Base-by-base conservation (phyloP, 106 monocot genomes). In the Posidonia australis region DNA sequence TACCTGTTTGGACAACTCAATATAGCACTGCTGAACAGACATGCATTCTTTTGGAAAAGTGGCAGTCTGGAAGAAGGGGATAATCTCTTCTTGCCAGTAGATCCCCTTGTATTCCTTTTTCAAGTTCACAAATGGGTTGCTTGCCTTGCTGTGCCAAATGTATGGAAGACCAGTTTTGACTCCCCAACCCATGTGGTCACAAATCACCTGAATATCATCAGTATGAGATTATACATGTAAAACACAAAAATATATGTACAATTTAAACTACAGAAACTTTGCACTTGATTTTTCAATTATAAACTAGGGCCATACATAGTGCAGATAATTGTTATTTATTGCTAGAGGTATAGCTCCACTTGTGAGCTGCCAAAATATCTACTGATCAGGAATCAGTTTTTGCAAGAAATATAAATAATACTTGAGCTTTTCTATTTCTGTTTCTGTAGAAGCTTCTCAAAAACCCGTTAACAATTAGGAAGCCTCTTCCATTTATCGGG, bases 61-160 rank as follows among this genome's bases (percentile, higher is more conserved):
- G 25, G 27, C 29, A n/a, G 65, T 29, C 13, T 65, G 51, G 65
- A 65, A 65, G 65, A 65, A 65, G 5, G 51, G 49, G 29, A 51
- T 49, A 21, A 65, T 22, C 13, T 65, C 65, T 30, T 65, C 65
- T 51, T 65, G 65, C 49, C 47, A 65, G 46, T 65, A 65, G 24
- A 65, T 65, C 5, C 65, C 65, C 21, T 49, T 46, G 28, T 65
- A 65, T 19, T 65, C 65, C 49, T 49, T 65, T 48, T 65, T 65
- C 48, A 65, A 48, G 29, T 51, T 65, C 30, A 51, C 65, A 52
- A 65, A 65, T 65, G 65, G 49, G 31, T 65, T 65, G 65, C 49
- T 65, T 65, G 65, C 48, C 47, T 65, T 65, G 18, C 51, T 65
- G 46, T 65, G 65, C 65, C 65, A 65, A 20, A 65, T 51, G n/a